Evolutionary conservation across 2,329 filamentous ascomycete species (phyloP).

Genomic region (Periconia sp.): DNA sequence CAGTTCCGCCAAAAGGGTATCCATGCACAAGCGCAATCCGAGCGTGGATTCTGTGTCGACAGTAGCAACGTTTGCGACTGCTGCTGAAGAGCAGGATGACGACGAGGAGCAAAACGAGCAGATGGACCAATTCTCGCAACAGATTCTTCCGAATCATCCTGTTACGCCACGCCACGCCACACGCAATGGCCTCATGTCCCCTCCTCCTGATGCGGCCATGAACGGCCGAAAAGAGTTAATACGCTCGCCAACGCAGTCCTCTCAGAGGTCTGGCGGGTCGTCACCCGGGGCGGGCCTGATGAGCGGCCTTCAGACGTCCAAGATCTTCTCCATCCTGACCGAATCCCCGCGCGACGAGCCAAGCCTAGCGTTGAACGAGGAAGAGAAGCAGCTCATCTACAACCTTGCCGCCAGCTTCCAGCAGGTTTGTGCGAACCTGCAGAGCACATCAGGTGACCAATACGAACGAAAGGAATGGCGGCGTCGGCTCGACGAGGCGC

Average conservation of each 20-base stretch:
- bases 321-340: conserved; percentile 50
- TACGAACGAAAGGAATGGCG: conserved; percentile 70
- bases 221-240: conserved; percentile 34
- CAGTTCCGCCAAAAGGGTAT: conserved; percentile 32
- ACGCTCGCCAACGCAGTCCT: conserved; percentile 34
- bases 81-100: conserved; percentile 58
- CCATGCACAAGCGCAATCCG: conserved; percentile 56
- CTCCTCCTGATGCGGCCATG: conserved; percentile 42
- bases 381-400: conserved; percentile 62
- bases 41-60: conserved; percentile 68
- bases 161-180: conserved; percentile 20
- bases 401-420: conserved; percentile 60
- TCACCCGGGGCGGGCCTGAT: conserved; percentile 38
- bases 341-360: conserved; percentile 40
- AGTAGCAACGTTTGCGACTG: conserved; percentile 68
- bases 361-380: conserved; percentile 52
- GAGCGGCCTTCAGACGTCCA: conserved; percentile 44
- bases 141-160: conserved; percentile 32
- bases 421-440: conserved; percentile 59
- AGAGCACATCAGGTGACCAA: conserved; percentile 53
- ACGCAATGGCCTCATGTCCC: conserved; percentile 22
- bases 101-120: conserved; percentile 49
- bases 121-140: conserved; percentile 47
- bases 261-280: conserved; percentile 28
- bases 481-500: conserved; percentile 75